These are phyloP conservation scores for Phialophora chinensis DNA, from an alignment of 2,329 filamentous ascomycete genomes.

Conservation along the genomic window DNA sequence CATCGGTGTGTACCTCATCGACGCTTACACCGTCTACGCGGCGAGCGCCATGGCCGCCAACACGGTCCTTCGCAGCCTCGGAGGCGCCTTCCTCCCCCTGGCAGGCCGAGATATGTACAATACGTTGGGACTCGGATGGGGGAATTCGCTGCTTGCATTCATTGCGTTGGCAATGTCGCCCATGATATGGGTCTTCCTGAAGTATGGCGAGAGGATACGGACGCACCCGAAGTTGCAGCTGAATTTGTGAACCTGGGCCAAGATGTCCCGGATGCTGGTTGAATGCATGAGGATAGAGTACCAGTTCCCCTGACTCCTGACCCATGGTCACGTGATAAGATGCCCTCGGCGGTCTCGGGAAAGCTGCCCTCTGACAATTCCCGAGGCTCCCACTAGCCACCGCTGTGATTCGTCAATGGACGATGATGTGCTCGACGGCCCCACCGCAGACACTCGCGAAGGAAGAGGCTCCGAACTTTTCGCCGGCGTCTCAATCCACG, in stretches of 20 bases:
- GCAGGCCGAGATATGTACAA: conserved; percentile 62
- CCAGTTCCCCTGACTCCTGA: too few species aligned
- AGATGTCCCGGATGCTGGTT: not conserved
- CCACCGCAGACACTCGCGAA: not conserved
- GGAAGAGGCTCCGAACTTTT: conserved; percentile 1
- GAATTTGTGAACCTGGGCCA: conserved; percentile 33
- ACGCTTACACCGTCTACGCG: conserved; percentile 53
- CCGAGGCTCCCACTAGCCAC: not conserved
- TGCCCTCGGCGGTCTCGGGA: not conserved
- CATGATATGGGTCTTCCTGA: conserved; percentile 45
- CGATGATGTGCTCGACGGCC: conserved; percentile 9
- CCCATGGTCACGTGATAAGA: not conserved
- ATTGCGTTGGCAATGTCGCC: conserved; percentile 59
- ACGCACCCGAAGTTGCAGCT: conserved; percentile 43
- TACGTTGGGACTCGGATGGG: conserved; percentile 57
- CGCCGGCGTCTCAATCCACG: not conserved
- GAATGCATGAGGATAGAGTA: not conserved
- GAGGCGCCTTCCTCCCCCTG: conserved; percentile 65
- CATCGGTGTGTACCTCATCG: conserved; percentile 21
- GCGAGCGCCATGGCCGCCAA: conserved; percentile 61
- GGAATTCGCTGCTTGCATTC: conserved; percentile 62
- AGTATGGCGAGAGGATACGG: conserved; percentile 46
- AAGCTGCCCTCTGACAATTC: not conserved
- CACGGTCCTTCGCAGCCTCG: conserved; percentile 61
- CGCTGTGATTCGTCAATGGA: conserved; percentile 4